phyloP scores from a whole-genome alignment of 2,329 filamentous ascomycete species.

The Chaetomiaceae sp. region DNA sequence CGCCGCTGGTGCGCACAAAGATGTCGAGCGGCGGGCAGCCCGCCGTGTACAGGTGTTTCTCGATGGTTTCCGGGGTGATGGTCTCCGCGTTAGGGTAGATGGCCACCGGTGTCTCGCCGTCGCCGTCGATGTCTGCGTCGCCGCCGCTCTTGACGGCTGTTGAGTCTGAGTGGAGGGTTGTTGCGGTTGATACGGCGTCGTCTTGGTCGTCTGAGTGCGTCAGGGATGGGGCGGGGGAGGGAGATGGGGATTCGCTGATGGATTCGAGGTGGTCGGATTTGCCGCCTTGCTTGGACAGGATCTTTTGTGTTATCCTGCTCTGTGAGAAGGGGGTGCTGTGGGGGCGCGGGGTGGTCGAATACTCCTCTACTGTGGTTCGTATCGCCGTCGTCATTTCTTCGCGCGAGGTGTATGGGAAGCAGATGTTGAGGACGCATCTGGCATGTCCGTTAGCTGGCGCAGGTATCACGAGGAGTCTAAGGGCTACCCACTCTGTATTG shows the following conservation, averaged over 20 bases:
- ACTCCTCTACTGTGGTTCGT: slow-evolving; percentile 81
- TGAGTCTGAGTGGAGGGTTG: slow-evolving; percentile 54
- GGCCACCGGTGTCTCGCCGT: slow-evolving; percentile 35
- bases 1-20: slow-evolving; percentile 86
- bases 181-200: slow-evolving; percentile 56
- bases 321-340: slow-evolving; percentile 76
- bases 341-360: slow-evolving; percentile 65
- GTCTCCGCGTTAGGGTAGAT: slow-evolving; percentile 69
- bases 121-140: too few species aligned
- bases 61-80: slow-evolving; percentile 78
- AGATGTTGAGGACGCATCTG: slow-evolving; percentile 74
- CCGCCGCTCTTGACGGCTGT: slow-evolving; percentile 39
- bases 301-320: slow-evolving; percentile 79
- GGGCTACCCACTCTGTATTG: slow-evolving; percentile 63
- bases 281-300: slow-evolving; percentile 62
- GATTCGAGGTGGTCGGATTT: slow-evolving; percentile 44
- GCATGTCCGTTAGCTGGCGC: too few species aligned
- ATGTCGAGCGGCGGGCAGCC: slow-evolving; percentile 84
- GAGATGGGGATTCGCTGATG: slow-evolving; percentile 42
- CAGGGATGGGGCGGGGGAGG: slow-evolving; percentile 38
- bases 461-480: too few species aligned
- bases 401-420: slow-evolving; percentile 94
- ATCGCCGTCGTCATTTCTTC: slow-evolving; percentile 93
- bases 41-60: slow-evolving; percentile 82
- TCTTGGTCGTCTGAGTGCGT: slow-evolving; percentile 46